Base-by-base conservation (phyloP, 495 filamentous ascomycete genomes). In the Bryoglossum gracile region DNA sequence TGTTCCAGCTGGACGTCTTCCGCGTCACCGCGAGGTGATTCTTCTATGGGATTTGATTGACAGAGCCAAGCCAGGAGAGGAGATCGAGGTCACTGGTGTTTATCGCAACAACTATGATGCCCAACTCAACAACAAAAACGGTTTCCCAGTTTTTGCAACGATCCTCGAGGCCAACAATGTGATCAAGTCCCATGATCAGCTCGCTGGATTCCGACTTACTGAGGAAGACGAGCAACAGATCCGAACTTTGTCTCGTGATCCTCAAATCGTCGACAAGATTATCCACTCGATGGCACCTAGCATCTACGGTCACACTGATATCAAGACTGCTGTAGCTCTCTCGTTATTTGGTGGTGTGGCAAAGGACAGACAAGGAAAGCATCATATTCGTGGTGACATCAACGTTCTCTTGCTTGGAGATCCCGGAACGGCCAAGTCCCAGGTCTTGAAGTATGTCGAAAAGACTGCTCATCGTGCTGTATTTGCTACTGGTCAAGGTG, bases 71-170 rank as follows among this genome's bases (percentile, higher is more conserved):
- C 94, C 94, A 16, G 94, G 94, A 53, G 94, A 99, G 65, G 94
- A 99, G 62, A 84, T 99, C 45, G 94, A 97, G 60, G 81, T 99
- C 16, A 97, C 89, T 16, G 94, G 94, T 54, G 84, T 96, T 58
- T 99, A 99, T 68, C 86, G 89, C 54, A 99, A 99, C 72, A 96
- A 89, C 73, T 99, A 95, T 61, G 89, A 95, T 62, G 92, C 91
- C 1, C 87, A 94, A 59, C 76, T 99, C 22, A 99, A 99, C 70
- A 95, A 95, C 69, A 92, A 90, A 66, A 99, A 97, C 63, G 94
- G 94, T 18, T 99, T 99, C 71, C 94, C 94, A 3, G 94, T 99
- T 48, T 99, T 99, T 59, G 89, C 94, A 19, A 99, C 94, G 0
- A 89, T 97, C 43, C 77, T 99, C 14, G 94, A 99, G 68, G 94